A percentile compares a stretch with the other conserved stretches of the same genome.
Conservation (phyloP, 2,329 filamentous ascomycete species). For the Dactylellina parvicollis region DNA sequence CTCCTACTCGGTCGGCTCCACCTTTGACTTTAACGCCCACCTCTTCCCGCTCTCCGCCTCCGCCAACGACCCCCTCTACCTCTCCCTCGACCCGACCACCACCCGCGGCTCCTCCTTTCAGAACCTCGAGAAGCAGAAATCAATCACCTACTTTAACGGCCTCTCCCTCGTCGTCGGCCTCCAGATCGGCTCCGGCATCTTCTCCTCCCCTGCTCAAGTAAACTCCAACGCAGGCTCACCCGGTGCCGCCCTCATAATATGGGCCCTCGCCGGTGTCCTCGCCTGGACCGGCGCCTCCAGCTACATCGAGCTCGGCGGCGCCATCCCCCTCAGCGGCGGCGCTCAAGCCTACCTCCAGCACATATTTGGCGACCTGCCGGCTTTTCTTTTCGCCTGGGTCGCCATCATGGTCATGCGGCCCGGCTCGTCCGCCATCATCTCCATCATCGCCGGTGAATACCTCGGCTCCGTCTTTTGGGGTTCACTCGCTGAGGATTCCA, state of each 20-base stretch:
- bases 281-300: conserved; percentile 96
- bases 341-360: conserved; percentile 94
- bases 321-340: conserved; percentile 94
- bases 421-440: conserved; percentile 89
- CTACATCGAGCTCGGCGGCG: conserved; percentile 93
- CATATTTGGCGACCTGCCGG: conserved; percentile 91
- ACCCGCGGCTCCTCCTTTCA: conserved; percentile 64
- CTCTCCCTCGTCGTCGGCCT: conserved; percentile 88
- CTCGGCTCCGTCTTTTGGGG: conserved; percentile 63
- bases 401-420: conserved; percentile 94
- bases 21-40: conserved; percentile 93
- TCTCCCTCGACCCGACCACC: conserved; percentile 76
- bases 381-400: conserved; percentile 96
- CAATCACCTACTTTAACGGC: conserved; percentile 91
- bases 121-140: conserved; percentile 96
- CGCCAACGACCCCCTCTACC: conserved; percentile 76
- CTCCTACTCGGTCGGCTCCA: conserved; percentile 88
- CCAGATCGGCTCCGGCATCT: conserved; percentile 96
- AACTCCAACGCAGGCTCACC: conserved; percentile 91
- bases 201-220: conserved; percentile 92
- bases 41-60: conserved; percentile 92
- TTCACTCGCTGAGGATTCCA: conserved; percentile 80
- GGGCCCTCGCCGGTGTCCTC: conserved; percentile 87
- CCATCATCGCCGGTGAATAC: conserved; percentile 98
- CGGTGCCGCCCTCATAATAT: conserved; percentile 88